A percentile compares a stretch with the other conserved stretches of the same genome.
phyloP scores from a whole-genome alignment of 768 basidiomycete genomes.

The Lactarius indigo region DNA sequence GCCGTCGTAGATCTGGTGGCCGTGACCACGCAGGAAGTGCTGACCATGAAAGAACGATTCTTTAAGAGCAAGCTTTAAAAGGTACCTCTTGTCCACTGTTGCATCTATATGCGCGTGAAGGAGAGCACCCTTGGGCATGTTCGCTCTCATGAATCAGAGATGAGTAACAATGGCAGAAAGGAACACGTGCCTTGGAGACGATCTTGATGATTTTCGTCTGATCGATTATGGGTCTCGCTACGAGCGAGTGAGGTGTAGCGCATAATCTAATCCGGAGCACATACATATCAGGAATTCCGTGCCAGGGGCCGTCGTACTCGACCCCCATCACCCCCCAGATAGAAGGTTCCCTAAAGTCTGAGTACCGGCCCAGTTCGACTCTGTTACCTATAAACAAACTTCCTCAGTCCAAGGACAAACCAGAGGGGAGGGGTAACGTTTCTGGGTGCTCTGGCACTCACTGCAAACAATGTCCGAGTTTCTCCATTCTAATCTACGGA shows the following conservation, averaged over 20 bases:
- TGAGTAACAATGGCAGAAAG: background rate
- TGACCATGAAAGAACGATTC: conserved; percentile 61
- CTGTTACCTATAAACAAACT: too few species aligned
- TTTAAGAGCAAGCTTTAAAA: conserved; percentile 53
- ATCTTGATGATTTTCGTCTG: conserved; percentile 61
- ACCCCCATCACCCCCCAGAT: conserved; percentile 67
- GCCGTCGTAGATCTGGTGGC: conserved; percentile 39
- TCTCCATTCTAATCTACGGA: conserved; percentile 9
- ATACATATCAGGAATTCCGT: conserved; percentile 75
- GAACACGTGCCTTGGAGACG: conserved; percentile 49
- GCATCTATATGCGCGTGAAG: conserved; percentile 76
- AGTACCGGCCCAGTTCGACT: background rate
- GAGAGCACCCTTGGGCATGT: conserved; percentile 82
- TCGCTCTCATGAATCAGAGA: background rate
- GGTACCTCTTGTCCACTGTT: conserved; percentile 51
- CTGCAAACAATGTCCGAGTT: too few species aligned
- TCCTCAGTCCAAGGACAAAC: too few species aligned
- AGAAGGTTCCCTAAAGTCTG: conserved; percentile 23
- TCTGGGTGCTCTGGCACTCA: too few species aligned
- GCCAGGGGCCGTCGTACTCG: conserved; percentile 55
- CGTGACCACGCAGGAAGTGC: conserved; percentile 40
- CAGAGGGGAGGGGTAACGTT: too few species aligned
- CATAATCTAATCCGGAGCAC: background rate
- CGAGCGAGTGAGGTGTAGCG: conserved; percentile 24
- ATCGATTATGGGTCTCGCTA: conserved; percentile 55